Percentiles rank a stretch among this genome's conserved stretches.
Evolutionary conservation across 345 rosid species (phyloP).

Genomic region (Citrus reticulata): DNA sequence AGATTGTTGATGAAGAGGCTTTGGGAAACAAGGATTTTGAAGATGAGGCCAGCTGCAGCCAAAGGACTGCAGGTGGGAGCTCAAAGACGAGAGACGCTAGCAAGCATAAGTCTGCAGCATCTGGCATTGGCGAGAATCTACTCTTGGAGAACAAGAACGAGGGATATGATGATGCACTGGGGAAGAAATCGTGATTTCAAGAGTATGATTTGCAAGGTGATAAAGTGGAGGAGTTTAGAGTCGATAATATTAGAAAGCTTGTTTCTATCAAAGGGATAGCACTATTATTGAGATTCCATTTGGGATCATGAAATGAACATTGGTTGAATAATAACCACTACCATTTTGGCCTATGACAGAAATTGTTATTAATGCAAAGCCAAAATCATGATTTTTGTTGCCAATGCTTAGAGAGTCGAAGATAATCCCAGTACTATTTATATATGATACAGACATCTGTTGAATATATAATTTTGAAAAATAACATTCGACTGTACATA

Average conservation of each 20-base stretch:
- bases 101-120: constrained; percentile 6
- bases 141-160: constrained; percentile 2
- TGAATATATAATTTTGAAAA: neutral
- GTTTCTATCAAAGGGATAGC: neutral
- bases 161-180: constrained; percentile 17
- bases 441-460: neutral
- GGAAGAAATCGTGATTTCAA: constrained; percentile 2
- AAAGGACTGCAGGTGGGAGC: constrained; percentile 16
- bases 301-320: neutral
- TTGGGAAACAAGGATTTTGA: constrained; percentile 36
- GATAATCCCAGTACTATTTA: too few species aligned
- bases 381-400: neutral
- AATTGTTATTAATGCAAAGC: neutral
- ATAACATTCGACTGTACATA: neutral
- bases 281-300: neutral
- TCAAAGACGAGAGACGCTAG: constrained; percentile 6
- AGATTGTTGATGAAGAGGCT: constrained; percentile 35
- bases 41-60: constrained; percentile 28
- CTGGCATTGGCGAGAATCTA: neutral
- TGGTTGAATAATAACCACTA: neutral
- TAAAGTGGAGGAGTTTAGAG: neutral
- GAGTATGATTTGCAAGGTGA: neutral
- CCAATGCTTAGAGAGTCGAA: too few species aligned
- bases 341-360: neutral
- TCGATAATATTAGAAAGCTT: neutral